Base-by-base conservation (phyloP, 2,329 filamentous ascomycete species). In the Cercospora sp. region DNA sequence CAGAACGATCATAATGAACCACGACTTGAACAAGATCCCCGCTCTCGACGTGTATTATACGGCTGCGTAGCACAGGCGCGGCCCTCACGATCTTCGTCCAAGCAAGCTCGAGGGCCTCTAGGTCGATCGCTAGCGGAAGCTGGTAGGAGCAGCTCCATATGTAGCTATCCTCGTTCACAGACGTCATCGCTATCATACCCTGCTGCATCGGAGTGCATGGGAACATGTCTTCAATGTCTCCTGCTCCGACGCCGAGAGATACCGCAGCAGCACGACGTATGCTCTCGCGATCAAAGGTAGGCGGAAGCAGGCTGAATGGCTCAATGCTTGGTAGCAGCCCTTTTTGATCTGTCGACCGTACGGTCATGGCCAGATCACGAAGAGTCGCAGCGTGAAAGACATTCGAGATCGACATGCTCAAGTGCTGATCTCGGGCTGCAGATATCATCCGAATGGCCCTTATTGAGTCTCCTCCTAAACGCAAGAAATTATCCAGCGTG, bases 391-490 rank as follows among this genome's bases (percentile, higher is more conserved):
- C 76, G 1, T 70, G 64, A 72, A 85, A 84, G 26, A 83, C 79
- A 53, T 81, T 78, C 3, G 78, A 77, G 3, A 84, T 82, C 0
- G 77, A 80, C 1, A 84, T 67, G 10, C 70, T 73, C 6, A 82
- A 67, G 3, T 79, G 78, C 31, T 77, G 72, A 2, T 74, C 62
- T 12, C 80, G 77, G 33, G 79, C 79, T 7, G 77, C 77, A 6
- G 80, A 79, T 0, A 81, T 81, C 1, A 84, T 76, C 39, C 76
- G 77, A 80, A 84, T 84, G 0, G 83, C 83, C 2, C 75, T 71
- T 7, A 84, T 77, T 0, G 82, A 84, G 65, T 84, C 81, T 13
- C 82, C 83, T 7, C 83, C 83, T 1, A 84, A 73, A 10, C 77
- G 76, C 57, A 84, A 81, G 73, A 84, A 84, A 64, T 77, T 81